phyloP scores from a whole-genome alignment of 305 asterid genomes.

The Fraxinus baroniana region DNA sequence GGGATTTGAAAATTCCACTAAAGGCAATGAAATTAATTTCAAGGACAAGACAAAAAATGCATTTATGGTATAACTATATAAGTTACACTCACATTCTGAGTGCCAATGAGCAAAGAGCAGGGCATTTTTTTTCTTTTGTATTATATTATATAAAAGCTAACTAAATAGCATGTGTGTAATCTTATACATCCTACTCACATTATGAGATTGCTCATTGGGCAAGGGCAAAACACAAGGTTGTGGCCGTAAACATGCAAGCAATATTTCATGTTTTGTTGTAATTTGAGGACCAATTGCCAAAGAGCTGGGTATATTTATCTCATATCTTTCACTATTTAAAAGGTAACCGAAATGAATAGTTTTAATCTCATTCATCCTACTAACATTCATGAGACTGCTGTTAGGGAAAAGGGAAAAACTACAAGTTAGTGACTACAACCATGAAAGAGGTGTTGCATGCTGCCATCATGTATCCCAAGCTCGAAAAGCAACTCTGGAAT shows the following conservation, averaged over 20 bases:
- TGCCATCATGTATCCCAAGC: not conserved
- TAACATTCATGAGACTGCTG: not conserved
- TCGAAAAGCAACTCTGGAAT: not conserved
- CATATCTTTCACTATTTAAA: not conserved
- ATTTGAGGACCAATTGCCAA: not conserved
- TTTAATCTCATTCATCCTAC: not conserved
- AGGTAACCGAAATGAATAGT: not conserved
- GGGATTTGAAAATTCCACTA: not conserved
- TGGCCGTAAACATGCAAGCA: not conserved
- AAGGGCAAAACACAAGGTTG: not conserved
- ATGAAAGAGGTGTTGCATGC: not conserved
- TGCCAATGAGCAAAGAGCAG: not conserved
- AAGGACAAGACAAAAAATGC: not conserved
- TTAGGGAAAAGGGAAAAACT: not conserved
- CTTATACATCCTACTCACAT: not conserved
- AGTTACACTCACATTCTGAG: not conserved
- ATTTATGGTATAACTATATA: not conserved
- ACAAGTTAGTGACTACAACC: not conserved
- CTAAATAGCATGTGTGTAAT: not conserved
- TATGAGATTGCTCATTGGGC: not conserved
- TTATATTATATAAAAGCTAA: not conserved
- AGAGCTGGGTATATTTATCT: not conserved
- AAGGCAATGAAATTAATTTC: not conserved
- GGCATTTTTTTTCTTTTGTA: not conserved
- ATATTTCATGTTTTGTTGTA: not conserved